Conservation (phyloP, 495 filamentous ascomycete genomes). For the Hypoxylon trugodes region DNA sequence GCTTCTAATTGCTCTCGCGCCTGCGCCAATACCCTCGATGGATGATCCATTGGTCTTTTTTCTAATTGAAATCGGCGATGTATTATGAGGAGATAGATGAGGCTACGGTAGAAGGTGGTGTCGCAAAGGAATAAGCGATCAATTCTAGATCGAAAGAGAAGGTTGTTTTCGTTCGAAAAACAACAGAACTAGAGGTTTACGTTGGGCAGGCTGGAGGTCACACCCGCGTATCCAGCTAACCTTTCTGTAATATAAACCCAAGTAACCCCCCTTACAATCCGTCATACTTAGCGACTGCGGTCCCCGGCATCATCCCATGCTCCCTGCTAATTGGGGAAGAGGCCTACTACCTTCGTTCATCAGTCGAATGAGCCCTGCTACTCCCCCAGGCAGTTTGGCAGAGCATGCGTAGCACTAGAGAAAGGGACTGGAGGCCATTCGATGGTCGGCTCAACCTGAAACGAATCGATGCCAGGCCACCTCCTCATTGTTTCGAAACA, state of each 20-base stretch:
- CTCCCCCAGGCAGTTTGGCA: slow-evolving; percentile 26
- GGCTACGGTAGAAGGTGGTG: slow-evolving; percentile 18
- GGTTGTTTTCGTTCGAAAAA: slow-evolving; percentile 12
- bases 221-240: slow-evolving; percentile 36
- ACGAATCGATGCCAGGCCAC: slow-evolving; percentile 44
- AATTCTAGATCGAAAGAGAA: slow-evolving; percentile 14
- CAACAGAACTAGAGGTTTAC: slow-evolving; percentile 28
- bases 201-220: slow-evolving; percentile 31
- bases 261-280: slow-evolving; percentile 23
- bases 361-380: slow-evolving; percentile 32
- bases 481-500: slow-evolving; percentile 49
- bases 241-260: slow-evolving; percentile 38
- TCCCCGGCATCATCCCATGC: slow-evolving; percentile 33
- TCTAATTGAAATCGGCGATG: slow-evolving; percentile 23
- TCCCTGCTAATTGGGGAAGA: slow-evolving; percentile 26
- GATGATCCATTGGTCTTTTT: slow-evolving; percentile 42
- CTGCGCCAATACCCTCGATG: slow-evolving; percentile 44
- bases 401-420: slow-evolving; percentile 22
- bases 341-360: slow-evolving; percentile 21
- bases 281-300: slow-evolving; percentile 24
- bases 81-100: slow-evolving; percentile 1
- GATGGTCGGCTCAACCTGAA: slow-evolving; percentile 47
- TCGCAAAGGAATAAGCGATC: slow-evolving; percentile 15
- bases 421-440: slow-evolving; percentile 36
- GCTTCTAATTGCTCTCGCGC: slow-evolving; percentile 45